phyloP scores from a whole-genome alignment of 768 basidiomycete genomes.

The Tricholoma furcatifolium region DNA sequence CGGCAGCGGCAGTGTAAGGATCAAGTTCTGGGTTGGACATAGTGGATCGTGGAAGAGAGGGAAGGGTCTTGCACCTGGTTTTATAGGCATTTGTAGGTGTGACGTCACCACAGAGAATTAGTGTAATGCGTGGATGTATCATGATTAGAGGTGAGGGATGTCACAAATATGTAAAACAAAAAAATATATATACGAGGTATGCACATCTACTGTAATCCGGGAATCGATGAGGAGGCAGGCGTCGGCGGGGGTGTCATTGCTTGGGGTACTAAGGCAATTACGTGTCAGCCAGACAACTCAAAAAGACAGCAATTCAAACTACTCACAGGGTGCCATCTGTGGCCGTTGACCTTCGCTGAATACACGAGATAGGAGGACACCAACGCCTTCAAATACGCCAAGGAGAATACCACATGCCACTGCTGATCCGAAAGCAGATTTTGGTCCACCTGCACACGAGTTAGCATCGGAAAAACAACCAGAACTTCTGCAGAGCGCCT shows the following conservation, averaged over 20 bases:
- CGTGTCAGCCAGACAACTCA: neutral
- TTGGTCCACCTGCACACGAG: constrained; percentile 77
- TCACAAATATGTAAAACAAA: constrained; percentile 30
- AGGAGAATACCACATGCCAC: constrained; percentile 95
- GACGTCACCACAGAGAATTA: constrained; percentile 17
- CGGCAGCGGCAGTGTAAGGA: constrained; percentile 68
- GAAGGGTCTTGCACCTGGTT: neutral
- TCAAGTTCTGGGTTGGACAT: constrained; percentile 48
- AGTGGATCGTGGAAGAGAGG: neutral
- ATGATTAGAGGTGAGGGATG: constrained; percentile 10
- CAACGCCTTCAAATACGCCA: constrained; percentile 93
- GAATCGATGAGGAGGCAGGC: constrained; percentile 37
- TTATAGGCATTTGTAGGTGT: constrained; percentile 17
- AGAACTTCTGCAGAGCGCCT: neutral
- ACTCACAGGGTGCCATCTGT: constrained; percentile 76
- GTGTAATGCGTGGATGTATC: constrained; percentile 1
- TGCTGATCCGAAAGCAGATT: constrained; percentile 87
- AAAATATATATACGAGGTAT: constrained; percentile 31
- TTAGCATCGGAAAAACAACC: constrained; percentile 5
- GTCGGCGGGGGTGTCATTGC: constrained; percentile 51
- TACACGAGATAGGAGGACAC: constrained; percentile 86
- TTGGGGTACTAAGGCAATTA: constrained; percentile 47
- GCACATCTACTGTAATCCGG: constrained; percentile 50
- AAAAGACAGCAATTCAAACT: neutral
- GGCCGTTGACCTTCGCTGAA: constrained; percentile 83